Conservation (phyloP, 176 grass and related monocot species). For the Thalia dealbata region DNA sequence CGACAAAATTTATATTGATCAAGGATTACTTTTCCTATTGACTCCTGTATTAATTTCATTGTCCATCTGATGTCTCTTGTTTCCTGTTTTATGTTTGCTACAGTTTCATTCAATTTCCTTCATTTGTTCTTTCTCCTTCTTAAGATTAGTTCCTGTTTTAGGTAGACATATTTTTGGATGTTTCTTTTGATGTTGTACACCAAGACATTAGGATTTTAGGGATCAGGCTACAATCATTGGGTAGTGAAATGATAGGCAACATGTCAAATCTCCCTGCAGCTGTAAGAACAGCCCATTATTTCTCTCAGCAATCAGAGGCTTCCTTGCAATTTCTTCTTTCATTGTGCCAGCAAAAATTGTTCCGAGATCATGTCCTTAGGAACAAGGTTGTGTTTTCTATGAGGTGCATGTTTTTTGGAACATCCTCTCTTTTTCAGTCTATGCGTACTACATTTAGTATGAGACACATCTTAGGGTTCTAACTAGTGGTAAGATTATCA, state of each 20-base stretch:
- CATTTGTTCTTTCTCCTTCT: background rate
- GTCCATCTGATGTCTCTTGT: background rate
- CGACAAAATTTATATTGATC: background rate
- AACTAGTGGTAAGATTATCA: background rate
- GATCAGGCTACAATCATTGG: slow-evolving; percentile 36
- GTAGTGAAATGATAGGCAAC: slow-evolving; percentile 19
- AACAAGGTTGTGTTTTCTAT: slow-evolving; percentile 53
- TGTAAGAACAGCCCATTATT: slow-evolving; percentile 41
- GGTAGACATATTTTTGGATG: slow-evolving; percentile 94
- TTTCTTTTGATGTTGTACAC: slow-evolving; percentile 72
- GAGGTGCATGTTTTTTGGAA: slow-evolving; percentile 11
- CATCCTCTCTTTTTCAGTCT: background rate
- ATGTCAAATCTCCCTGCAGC: slow-evolving; percentile 30
- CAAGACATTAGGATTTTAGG: slow-evolving; percentile 66
- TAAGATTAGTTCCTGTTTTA: slow-evolving; percentile 14
- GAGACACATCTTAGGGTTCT: background rate
- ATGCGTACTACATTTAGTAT: background rate
- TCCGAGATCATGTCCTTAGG: slow-evolving; percentile 77
- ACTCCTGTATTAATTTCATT: background rate
- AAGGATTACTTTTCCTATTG: background rate
- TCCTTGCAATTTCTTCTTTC: slow-evolving; percentile 88
- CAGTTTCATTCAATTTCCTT: background rate
- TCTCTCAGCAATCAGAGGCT: slow-evolving; percentile 81
- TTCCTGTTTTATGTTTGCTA: background rate
- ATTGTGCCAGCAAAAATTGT: slow-evolving; percentile 80